Evolutionary conservation across 1,284 basidiomycete genomes (phyloP).

Genomic region (Fomitopsis palustris): DNA sequence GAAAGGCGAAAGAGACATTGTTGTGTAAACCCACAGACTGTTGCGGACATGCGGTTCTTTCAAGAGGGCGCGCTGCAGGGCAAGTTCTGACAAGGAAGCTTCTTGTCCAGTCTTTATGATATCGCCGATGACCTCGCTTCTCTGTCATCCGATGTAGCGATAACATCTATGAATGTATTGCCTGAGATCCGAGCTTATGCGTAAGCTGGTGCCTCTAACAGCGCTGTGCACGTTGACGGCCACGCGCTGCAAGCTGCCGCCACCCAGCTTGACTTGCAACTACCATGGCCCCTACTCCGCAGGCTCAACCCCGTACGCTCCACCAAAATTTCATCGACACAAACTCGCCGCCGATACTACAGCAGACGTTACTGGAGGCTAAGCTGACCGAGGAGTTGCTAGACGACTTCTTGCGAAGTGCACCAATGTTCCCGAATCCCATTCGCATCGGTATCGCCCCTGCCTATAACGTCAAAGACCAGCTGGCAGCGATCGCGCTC

Average conservation of each 20-base stretch:
- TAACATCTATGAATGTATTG: neutral
- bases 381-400: conserved; percentile 15
- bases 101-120: neutral
- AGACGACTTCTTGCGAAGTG: conserved; percentile 10
- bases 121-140: neutral
- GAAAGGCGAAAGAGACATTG: too few species aligned
- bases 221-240: too few species aligned
- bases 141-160: neutral
- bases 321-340: conserved; percentile 26
- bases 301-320: conserved; percentile 12
- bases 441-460: conserved; percentile 26
- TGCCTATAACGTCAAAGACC: conserved; percentile 22
- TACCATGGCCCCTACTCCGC: conserved; percentile 2
- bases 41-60: too few species aligned
- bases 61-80: conserved; percentile 3
- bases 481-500: conserved; percentile 25
- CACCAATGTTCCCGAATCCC: conserved; percentile 7
- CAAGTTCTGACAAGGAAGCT: neutral
- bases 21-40: too few species aligned
- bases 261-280: neutral
- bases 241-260: neutral
- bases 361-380: conserved; percentile 19
- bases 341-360: conserved; percentile 13
- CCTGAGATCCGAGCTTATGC: neutral
- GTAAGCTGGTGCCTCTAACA: too few species aligned